Evolutionary conservation across 2,329 filamentous ascomycete genomes (phyloP), one percentile per base, ranked within the genome.

Genomic region (Penicillium sp.): DNA sequence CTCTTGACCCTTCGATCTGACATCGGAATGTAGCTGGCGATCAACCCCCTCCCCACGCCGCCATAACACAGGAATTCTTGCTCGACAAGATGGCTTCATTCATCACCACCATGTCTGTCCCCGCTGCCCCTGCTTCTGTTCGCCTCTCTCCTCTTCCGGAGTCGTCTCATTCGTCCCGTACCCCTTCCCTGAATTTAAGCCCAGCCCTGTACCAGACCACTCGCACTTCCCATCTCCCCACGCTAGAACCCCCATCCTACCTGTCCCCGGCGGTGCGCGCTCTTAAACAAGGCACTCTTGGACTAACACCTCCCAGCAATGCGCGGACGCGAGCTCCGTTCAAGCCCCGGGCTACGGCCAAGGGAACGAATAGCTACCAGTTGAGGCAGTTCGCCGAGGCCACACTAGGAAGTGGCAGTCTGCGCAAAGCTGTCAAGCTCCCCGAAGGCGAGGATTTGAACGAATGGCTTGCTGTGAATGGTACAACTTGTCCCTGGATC

Each of bases 321-420:
- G 82, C 88, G 64, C 84, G 88, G 59, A 87, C 85, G 52, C 81
- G 85, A 66, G 88, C 85, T 58, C 85, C 92, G 52, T 96, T 96
- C 73, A 87, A 89, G 61, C 86, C 90, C 25, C 85, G 89, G 57
- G 83, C 83, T 46, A 72, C 82, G 29, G 84, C 82, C 59, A 93
- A 92, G 65, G 88, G 89, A 41, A 93, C 87, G 37, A 85, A 80
- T 54, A 93, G 77, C 64, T 94, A 94, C 72, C 92, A 96, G 68
- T 74, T 98, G 53, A 84, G 92, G 66, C 92, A 98, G 66, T 98
- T 96, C 74, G 92, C 92, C 35, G 93, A 98, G 66, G 92, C 93
- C 30, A 98, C 92, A 8, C 75, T 98, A 25, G 92, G 92, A 23
- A 93, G 87, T 54, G 92, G 92, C 32, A 95, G 89, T 67, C 70